Evolutionary conservation across 176 grass and related monocot genomes (phyloP).

Genomic region (Triticum dicoccoides): DNA sequence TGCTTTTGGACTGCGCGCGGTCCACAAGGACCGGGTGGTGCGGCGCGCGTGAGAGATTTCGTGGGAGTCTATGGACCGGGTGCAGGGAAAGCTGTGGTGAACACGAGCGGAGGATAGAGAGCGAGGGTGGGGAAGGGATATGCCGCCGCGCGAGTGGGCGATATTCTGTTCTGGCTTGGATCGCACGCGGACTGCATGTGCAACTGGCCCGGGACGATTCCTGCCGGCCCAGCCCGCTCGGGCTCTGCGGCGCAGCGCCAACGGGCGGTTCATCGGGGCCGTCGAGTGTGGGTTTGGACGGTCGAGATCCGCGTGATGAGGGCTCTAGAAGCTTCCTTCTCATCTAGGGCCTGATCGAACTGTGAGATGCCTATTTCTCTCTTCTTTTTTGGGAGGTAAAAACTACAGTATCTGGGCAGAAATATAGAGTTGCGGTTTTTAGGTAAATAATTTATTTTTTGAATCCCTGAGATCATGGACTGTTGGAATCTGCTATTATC

Average conservation of each 20-base stretch:
- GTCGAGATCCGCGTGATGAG: constrained; percentile 43
- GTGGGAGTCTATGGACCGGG: background rate
- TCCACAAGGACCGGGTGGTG: background rate
- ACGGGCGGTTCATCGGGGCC: background rate
- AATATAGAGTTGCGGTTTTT: too few relatives aligned
- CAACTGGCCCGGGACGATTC: background rate
- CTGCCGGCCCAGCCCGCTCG: background rate
- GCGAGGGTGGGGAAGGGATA: background rate
- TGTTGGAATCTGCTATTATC: too few relatives aligned
- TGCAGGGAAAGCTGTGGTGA: background rate
- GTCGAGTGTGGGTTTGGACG: background rate
- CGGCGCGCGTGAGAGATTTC: rapidly evolving
- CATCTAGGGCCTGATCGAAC: constrained; percentile 33
- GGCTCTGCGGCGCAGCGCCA: background rate
- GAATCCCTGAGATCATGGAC: too few relatives aligned
- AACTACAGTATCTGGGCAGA: too few relatives aligned
- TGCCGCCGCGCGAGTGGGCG: constrained; percentile 31
- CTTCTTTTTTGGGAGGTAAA: background rate
- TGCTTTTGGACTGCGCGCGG: background rate
- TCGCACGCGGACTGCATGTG: constrained; percentile 2
- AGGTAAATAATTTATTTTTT: too few relatives aligned
- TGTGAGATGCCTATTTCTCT: constrained; percentile 28
- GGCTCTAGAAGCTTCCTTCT: constrained; percentile 48
- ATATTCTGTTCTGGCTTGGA: constrained; percentile 21
- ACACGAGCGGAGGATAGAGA: background rate